Evolutionary conservation across 2,329 filamentous ascomycete genomes (phyloP).

Genomic region (Alternaria viburni): DNA sequence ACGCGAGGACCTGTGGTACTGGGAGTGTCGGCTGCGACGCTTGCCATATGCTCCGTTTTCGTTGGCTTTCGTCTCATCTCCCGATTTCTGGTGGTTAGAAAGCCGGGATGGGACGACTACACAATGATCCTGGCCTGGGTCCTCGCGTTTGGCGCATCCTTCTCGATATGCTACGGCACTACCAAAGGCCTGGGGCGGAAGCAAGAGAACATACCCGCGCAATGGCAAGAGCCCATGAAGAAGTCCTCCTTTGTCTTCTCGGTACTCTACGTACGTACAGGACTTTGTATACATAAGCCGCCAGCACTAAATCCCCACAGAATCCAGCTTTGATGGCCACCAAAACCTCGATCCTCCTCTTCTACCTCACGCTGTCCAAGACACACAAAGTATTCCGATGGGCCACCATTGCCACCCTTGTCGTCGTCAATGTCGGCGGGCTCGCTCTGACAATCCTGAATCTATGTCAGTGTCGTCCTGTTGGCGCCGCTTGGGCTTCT

Average conservation of each 20-base stretch:
- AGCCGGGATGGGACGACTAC: constrained; percentile 77
- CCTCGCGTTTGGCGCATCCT: constrained; percentile 70
- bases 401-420: constrained; percentile 80
- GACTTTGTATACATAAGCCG: background rate
- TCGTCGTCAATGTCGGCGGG: constrained; percentile 79
- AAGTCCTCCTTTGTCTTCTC: constrained; percentile 65
- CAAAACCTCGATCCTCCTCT: constrained; percentile 90
- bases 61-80: constrained; percentile 77
- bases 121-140: constrained; percentile 82
- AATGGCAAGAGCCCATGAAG: constrained; percentile 61
- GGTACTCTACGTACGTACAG: constrained; percentile 61
- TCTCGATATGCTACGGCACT: constrained; percentile 70
- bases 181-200: constrained; percentile 71
- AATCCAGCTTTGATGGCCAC: constrained; percentile 90
- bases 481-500: constrained; percentile 70
- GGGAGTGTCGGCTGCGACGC: constrained; percentile 71
- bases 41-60: constrained; percentile 74
- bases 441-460: constrained; percentile 83
- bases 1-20: constrained; percentile 60
- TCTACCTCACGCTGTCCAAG: constrained; percentile 83
- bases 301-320: constrained; percentile 52
- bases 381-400: constrained; percentile 78
- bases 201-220: constrained; percentile 63
- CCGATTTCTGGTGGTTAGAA: constrained; percentile 73
- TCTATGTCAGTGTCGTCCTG: constrained; percentile 82